Conservation (phyloP, 495 filamentous ascomycete species). For the Rostrohypoxylon terebratum region DNA sequence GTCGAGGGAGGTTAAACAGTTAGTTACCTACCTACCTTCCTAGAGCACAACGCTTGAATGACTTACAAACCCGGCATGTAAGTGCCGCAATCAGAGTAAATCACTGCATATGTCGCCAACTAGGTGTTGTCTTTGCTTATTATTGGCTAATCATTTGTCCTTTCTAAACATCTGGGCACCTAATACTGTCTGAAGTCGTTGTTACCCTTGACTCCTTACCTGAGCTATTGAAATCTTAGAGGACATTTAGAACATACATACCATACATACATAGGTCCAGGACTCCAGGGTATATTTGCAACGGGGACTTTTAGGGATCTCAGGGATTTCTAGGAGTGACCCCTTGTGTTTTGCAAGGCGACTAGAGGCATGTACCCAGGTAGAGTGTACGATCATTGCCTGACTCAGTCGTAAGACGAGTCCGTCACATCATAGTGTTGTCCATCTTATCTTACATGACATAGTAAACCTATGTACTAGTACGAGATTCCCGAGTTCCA, state of each 20-base stretch:
- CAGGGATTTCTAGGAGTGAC: background rate
- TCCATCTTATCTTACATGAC: slow-evolving; percentile 13
- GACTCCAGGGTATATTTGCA: no score
- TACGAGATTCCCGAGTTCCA: no score
- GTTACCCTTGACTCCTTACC: background rate
- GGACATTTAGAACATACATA: no score
- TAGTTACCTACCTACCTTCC: background rate
- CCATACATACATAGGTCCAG: no score
- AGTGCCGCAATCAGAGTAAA: background rate
- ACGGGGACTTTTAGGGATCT: background rate
- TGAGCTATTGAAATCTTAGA: background rate
- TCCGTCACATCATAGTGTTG: slow-evolving; percentile 12
- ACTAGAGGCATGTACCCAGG: background rate
- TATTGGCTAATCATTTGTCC: background rate
- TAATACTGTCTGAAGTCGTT: background rate
- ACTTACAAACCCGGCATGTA: background rate
- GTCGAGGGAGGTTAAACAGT: background rate
- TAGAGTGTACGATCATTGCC: background rate
- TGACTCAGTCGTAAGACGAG: slow-evolving; percentile 33
- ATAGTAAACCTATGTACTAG: no score
- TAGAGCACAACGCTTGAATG: background rate
- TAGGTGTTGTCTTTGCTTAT: background rate
- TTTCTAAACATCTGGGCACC: background rate
- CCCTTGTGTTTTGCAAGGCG: background rate
- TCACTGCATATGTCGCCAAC: background rate